A percentile compares a stretch with the other conserved stretches of the same genome.
Conservation (phyloP, 2,329 filamentous ascomycete genomes). For the Bimuria novae-zelandiae region DNA sequence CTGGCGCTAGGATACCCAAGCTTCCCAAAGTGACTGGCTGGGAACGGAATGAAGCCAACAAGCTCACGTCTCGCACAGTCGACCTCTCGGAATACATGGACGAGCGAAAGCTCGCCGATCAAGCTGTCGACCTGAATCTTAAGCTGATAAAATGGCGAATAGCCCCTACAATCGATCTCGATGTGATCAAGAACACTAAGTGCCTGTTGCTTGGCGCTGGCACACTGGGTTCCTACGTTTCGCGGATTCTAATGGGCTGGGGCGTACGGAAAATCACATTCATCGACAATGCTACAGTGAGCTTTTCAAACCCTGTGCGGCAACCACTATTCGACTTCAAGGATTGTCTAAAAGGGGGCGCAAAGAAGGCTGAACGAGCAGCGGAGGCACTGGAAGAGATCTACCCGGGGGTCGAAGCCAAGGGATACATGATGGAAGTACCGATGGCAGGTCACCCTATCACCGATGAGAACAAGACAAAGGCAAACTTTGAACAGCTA, state of each 20-base stretch:
- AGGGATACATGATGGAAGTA: conserved; percentile 80
- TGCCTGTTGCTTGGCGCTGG: conserved; percentile 91
- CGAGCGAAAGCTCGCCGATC: conserved; percentile 81
- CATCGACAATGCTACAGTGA: conserved; percentile 89
- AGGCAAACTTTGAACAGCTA: conserved; percentile 75
- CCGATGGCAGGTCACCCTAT: conserved; percentile 96
- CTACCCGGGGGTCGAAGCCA: conserved; percentile 84
- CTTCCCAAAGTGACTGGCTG: conserved; percentile 94
- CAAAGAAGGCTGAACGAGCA: conserved; percentile 79
- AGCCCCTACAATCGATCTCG: conserved; percentile 83
- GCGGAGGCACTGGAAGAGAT: conserved; percentile 81
- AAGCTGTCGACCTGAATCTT: conserved; percentile 92
- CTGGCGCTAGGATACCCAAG: conserved; percentile 44
- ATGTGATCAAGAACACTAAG: conserved; percentile 84
- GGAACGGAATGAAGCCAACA: conserved; percentile 82
- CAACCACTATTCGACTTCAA: conserved; percentile 91
- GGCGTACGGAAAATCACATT: conserved; percentile 95
- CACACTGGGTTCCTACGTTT: conserved; percentile 91
- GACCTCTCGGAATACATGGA: conserved; percentile 95
- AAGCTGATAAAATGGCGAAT: conserved; percentile 99
- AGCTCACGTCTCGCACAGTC: conserved; percentile 75
- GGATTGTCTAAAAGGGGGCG: conserved; percentile 85
- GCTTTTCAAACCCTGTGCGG: conserved; percentile 93
- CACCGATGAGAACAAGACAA: conserved; percentile 70
- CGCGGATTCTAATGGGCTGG: conserved; percentile 91